Base-by-base conservation (phyloP, 1,284 basidiomycete genomes). In the Austroboletus novae-zelandiae region DNA sequence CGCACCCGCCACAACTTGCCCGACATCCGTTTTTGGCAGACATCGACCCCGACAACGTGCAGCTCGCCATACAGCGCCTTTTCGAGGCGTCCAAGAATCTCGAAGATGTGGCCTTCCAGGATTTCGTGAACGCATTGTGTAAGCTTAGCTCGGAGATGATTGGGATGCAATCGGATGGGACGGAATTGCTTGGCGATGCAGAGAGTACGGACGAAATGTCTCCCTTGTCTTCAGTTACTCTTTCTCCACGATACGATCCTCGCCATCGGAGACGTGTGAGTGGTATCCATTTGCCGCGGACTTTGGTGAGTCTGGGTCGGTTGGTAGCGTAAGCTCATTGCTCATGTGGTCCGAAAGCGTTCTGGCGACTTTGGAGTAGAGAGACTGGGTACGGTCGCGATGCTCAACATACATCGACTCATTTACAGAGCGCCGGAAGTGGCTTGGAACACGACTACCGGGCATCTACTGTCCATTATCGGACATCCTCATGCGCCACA, bases 101-200 rank as follows among this genome's bases (percentile, higher is more conserved):
- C 50, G 89, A 94, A 54, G 91, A 96, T 60, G 62, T 66, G 0
- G 91, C 94, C 2, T 97, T 96, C 71, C 79, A 77, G 35, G 78
- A 84, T 56, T 98, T 98, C 58, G 75, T 94, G 27, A 77, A 78
- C 18, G 88, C 94, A 0, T 71, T 98, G 42, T 96, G 93, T 65
- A 85, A 81, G 58, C 72, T 98, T 23, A 94, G 91, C 64, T 79
- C 81, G 7, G 91, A 92, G 66, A 95, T 96, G 91, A 83, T 95
- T 31, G 86, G 88, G 30, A 85, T 94, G 82, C 84, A 90, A 65
- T 78, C 79, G 3, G 77, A 77, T 44, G 63, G 60, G 50, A 45
- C 68, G 65, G 29, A 60, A 60, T 17, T 56, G 62, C 34, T 58
- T 61, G 54, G 50, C 43, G 73, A 69, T 18, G 59, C 62, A 18